These are phyloP conservation scores for Penicillium cataractarum DNA, from an alignment of 495 filamentous ascomycete species.

Conservation along the genomic window DNA sequence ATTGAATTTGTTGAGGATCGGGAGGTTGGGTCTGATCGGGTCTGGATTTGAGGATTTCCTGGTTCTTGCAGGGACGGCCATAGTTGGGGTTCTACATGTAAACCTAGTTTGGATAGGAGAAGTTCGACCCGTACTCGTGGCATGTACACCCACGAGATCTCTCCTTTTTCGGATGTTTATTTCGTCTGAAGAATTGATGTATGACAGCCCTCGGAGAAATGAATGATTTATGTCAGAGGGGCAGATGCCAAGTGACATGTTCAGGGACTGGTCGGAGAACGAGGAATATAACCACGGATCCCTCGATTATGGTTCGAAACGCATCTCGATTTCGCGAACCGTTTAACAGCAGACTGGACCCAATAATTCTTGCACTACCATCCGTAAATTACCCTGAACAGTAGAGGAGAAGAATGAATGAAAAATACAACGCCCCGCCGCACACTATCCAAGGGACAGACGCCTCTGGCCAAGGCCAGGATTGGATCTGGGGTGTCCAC, in stretches of 20 bases:
- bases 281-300: neutral
- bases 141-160: no score
- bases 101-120: no score
- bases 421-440: neutral
- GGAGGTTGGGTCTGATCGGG: neutral
- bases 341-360: neutral
- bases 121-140: neutral
- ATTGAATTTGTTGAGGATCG: neutral
- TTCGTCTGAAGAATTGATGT: no score
- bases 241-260: neutral
- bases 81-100: no score
- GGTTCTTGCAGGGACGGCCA: neutral
- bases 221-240: neutral
- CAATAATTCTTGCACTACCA: neutral
- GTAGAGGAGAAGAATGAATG: neutral
- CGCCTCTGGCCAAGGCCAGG: constrained; percentile 6
- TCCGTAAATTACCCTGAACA: no score
- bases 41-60: neutral
- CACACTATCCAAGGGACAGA: constrained; percentile 21
- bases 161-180: no score
- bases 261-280: neutral
- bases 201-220: neutral
- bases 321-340: neutral
- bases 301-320: constrained; percentile 3
- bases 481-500: constrained; percentile 34